Conservation (phyloP, 73 alveolate species). For the Paramecium pentaurelia region DNA sequence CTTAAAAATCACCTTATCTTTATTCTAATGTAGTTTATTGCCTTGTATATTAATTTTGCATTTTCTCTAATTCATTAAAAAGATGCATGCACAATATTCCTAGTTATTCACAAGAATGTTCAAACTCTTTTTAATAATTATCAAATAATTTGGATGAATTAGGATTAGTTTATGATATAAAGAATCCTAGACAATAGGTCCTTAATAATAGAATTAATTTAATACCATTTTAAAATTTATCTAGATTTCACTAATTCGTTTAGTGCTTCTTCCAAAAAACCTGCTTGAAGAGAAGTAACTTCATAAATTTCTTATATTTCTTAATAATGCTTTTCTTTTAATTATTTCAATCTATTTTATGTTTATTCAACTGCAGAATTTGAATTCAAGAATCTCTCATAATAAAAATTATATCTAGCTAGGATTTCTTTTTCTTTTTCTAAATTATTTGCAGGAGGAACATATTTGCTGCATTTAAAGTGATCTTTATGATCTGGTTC, state of each 20-base stretch:
- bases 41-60: background rate
- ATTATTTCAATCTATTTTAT: background rate
- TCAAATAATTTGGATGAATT: background rate
- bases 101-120: background rate
- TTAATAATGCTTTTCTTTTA: background rate
- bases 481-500: slow-evolving; percentile 65
- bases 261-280: background rate
- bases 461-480: slow-evolving; percentile 69
- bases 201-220: background rate
- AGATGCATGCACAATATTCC: background rate
- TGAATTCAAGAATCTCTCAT: slow-evolving; percentile 63
- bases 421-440: slow-evolving; percentile 49
- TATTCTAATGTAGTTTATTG: background rate
- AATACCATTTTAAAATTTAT: background rate
- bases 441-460: slow-evolving; percentile 48
- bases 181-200: slow-evolving; percentile 6
- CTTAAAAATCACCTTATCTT: background rate
- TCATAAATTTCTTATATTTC: background rate
- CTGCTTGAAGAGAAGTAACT: background rate
- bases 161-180: background rate
- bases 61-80: background rate
- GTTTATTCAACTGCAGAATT: slow-evolving; percentile 23
- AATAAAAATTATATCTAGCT: slow-evolving; percentile 59
- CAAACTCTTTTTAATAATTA: background rate
- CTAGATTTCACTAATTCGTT: background rate